Evolutionary conservation across 345 rosid genomes (phyloP).

Genomic region (Boechera stricta): DNA sequence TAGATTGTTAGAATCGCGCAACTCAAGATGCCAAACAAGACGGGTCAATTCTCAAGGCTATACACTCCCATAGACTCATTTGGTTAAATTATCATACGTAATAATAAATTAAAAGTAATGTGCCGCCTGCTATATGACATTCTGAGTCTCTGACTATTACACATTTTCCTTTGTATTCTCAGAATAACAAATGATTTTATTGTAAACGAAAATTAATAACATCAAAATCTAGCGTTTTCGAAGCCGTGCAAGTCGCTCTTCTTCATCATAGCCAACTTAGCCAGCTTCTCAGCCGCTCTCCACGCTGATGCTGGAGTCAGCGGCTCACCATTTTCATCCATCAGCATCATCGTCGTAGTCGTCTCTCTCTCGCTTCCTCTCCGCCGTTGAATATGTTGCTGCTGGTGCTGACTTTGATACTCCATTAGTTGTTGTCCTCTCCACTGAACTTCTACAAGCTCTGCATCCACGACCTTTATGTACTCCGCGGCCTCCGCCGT

Average conservation of each 20-base stretch:
- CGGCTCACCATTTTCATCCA: conserved; percentile 81
- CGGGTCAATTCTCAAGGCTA: not conserved
- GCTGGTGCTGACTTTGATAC: conserved; percentile 40
- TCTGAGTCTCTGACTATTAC: not conserved
- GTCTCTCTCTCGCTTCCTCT: conserved; percentile 46
- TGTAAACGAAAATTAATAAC: not conserved
- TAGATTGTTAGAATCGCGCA: not conserved
- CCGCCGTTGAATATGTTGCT: conserved; percentile 30
- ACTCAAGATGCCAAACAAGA: not conserved
- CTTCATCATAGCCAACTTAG: conserved; percentile 83
- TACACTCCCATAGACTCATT: not conserved
- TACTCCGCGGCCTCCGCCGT: conserved; percentile 52
- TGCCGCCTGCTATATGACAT: not conserved
- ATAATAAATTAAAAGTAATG: not conserved
- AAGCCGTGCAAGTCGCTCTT: conserved; percentile 97
- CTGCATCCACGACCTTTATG: conserved; percentile 56
- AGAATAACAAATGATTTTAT: not conserved
- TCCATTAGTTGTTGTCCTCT: conserved; percentile 52
- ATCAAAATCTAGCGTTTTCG: conserved; percentile 89
- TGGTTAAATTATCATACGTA: not conserved
- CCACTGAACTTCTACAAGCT: conserved; percentile 72
- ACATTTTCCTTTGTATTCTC: not conserved
- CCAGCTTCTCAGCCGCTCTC: conserved; percentile 94
- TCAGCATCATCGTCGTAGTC: conserved; percentile 35
- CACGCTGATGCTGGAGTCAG: conserved; percentile 86